phyloP scores from a whole-genome alignment of 2,329 filamentous ascomycete genomes.

The Zasmidium angulare region DNA sequence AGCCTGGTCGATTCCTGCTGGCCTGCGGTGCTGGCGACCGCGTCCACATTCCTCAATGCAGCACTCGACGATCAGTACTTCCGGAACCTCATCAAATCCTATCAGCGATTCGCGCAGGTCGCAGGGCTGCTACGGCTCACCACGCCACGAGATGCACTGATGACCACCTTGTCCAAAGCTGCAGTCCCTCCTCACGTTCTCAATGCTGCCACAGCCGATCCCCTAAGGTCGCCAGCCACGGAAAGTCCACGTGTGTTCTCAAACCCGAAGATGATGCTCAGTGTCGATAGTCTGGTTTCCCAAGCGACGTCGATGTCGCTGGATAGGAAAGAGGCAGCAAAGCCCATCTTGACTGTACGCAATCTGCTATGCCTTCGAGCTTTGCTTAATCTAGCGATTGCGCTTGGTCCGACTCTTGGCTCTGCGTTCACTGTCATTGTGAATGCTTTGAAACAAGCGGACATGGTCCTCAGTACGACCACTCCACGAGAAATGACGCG shows the following conservation, averaged over 20 bases:
- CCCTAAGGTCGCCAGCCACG: constrained; percentile 33
- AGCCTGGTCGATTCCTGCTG: constrained; percentile 87
- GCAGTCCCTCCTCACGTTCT: constrained; percentile 78
- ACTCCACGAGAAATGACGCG: constrained; percentile 29
- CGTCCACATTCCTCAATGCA: constrained; percentile 91
- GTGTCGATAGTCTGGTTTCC: constrained; percentile 68
- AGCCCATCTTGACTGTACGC: constrained; percentile 71
- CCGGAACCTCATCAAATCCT: constrained; percentile 83
- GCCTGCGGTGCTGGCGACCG: constrained; percentile 92
- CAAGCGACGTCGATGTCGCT: constrained; percentile 53
- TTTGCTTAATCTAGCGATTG: constrained; percentile 91
- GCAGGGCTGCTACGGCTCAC: constrained; percentile 80
- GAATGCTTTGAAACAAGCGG: constrained; percentile 88
- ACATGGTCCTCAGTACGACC: constrained; percentile 70
- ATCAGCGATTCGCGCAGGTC: constrained; percentile 94
- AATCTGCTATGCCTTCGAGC: constrained; percentile 89
- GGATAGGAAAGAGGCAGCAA: constrained; percentile 53
- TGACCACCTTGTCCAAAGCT: constrained; percentile 90
- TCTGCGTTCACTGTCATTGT: constrained; percentile 87
- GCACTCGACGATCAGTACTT: constrained; percentile 92
- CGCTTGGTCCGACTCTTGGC: constrained; percentile 82
- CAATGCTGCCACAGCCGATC: constrained; percentile 38
- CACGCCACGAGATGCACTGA: constrained; percentile 88
- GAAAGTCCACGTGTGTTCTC: constrained; percentile 63
- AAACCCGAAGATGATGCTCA: constrained; percentile 71